Evolutionary conservation across 768 basidiomycete species (phyloP), one percentile per base, ranked within the genome.

Genomic region (Asterophora parasitica): DNA sequence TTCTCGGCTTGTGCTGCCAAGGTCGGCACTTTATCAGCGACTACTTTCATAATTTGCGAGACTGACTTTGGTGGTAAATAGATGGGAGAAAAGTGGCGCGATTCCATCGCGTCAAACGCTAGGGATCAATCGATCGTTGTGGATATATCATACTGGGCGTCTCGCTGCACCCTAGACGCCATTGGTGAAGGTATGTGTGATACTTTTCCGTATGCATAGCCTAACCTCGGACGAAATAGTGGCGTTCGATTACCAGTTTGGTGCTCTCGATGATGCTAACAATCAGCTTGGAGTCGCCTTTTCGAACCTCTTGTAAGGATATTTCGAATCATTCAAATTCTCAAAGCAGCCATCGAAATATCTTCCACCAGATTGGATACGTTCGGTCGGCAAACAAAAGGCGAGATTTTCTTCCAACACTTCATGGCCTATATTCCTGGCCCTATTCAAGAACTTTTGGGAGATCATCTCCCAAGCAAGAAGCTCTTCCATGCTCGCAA

Each of bases 221-320:
- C n/a, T 13, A 13, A 9, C 13, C 3, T 23, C 1, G 15, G 36
- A 35, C 17, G 19, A 41, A 28, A 5, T 17, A 73, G 77, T 72
- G 42, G 76, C 74, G 33, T 79, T 79, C 50, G 77, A 77, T 45
- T 70, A 78, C 52, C 66, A 65, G 20, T 78, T 79, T 32, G 67
- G 65, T 10, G 64, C 65, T 2, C 54, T 72, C 50, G 67, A 73
- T 12, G 57, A 70, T 43, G 60, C 53, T 11, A 58, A 68, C 16
- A 72, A 70, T 46, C 58, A 61, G 31, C 64, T 76, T 15, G 66
- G 64, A 17, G 58, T 62, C 11, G 68, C 65, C 1, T 75, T 67
- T 48, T 51, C 57, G 19, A 69, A 63, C 36, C 42, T 74, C 26
- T 58, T 70, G 72, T 74, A 51, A 23, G 68, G 56, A 31, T 39